phyloP scores from a whole-genome alignment of 2,329 filamentous ascomycete species.

The Dendrostoma leiphaemia region DNA sequence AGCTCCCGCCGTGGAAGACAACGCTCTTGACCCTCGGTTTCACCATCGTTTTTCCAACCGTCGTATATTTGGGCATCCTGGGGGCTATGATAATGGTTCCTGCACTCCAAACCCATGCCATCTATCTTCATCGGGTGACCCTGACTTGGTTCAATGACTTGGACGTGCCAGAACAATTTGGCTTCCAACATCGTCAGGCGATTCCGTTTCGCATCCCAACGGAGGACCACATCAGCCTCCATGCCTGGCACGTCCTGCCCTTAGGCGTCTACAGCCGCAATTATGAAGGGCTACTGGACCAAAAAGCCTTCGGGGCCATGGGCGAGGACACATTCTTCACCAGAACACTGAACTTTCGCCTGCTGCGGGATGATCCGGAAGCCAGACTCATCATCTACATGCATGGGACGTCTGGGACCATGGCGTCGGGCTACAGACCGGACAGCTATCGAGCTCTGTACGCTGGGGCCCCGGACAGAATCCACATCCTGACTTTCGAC shows the following conservation, averaged over 20 bases:
- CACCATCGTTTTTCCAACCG: neutral
- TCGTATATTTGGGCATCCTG: constrained; percentile 25
- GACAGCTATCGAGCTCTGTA: constrained; percentile 56
- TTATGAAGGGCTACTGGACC: constrained; percentile 43
- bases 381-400: constrained; percentile 47
- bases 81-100: constrained; percentile 30
- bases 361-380: constrained; percentile 44
- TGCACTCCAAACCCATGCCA: constrained; percentile 51
- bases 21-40: neutral
- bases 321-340: constrained; percentile 34
- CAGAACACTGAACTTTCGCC: constrained; percentile 35
- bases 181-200: constrained; percentile 70
- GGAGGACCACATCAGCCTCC: constrained; percentile 63
- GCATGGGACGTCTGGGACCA: constrained; percentile 55
- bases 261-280: constrained; percentile 62
- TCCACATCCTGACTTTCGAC: constrained; percentile 59
- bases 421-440: constrained; percentile 53
- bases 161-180: constrained; percentile 65
- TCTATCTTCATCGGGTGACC: constrained; percentile 53
- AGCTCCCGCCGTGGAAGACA: neutral
- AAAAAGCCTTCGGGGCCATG: constrained; percentile 27
- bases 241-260: constrained; percentile 77
- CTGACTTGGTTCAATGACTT: constrained; percentile 61
- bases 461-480: constrained; percentile 47
- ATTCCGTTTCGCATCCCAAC: constrained; percentile 68